These are phyloP conservation scores for Hordeum marinum DNA, from an alignment of 176 grass and related monocot species.

Conservation along the genomic window DNA sequence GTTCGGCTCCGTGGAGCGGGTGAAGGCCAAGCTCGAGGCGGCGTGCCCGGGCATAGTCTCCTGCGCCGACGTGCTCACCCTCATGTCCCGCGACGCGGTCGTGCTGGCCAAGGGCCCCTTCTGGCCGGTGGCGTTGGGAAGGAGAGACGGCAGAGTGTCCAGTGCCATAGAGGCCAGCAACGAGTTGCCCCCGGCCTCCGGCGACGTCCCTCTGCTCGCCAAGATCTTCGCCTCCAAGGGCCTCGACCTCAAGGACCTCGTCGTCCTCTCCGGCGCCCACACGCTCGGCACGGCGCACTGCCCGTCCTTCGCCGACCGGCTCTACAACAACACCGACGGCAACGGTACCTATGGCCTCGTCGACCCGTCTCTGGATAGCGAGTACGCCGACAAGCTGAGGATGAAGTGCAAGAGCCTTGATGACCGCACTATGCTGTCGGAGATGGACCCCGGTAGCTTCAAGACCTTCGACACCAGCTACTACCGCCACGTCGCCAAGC, in stretches of 20 bases:
- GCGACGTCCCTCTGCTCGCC: not conserved
- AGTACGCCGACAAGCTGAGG: not conserved
- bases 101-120: not conserved
- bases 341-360: not conserved
- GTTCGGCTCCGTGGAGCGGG: not conserved
- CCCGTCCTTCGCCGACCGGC: not conserved
- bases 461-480: conserved; percentile 13
- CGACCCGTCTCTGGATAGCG: not conserved
- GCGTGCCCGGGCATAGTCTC: not conserved
- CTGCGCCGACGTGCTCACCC: not conserved
- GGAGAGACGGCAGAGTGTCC: not conserved
- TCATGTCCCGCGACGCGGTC: not conserved
- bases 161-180: not conserved
- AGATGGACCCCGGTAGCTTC: not conserved
- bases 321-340: not conserved
- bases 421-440: not conserved
- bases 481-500: not conserved
- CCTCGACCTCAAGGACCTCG: not conserved
- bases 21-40: not conserved
- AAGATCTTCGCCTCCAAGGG: not conserved
- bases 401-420: not conserved
- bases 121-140: not conserved
- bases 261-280: not conserved
- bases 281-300: not conserved
- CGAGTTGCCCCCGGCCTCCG: not conserved